phyloP scores from a whole-genome alignment of 2,329 filamentous ascomycete species.

The Fusarium nisikadoi region DNA sequence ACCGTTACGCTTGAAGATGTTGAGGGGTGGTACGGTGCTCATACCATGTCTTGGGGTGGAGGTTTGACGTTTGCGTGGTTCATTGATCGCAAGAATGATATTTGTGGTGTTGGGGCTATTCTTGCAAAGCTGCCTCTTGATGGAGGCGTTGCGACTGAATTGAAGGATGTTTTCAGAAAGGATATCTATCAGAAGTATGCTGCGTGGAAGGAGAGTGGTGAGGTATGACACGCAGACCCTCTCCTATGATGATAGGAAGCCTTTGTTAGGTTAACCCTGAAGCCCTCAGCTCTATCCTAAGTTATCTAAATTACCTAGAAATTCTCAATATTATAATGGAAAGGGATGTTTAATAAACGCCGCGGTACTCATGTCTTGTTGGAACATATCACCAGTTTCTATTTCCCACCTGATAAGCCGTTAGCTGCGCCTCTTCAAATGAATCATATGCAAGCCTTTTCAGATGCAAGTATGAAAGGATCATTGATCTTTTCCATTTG shows the following conservation, averaged over 20 bases:
- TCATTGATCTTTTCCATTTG: not conserved
- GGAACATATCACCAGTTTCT: not conserved
- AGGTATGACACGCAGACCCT: too few species aligned
- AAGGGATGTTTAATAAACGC: not conserved
- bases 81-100: slow-evolving; percentile 58
- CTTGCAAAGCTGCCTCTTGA: slow-evolving; percentile 52
- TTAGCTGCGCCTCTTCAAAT: not conserved
- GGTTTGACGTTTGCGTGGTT: slow-evolving; percentile 60
- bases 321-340: too few species aligned
- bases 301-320: too few species aligned
- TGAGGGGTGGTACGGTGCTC: slow-evolving; percentile 56
- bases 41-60: slow-evolving; percentile 59
- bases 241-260: too few species aligned
- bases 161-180: slow-evolving; percentile 56
- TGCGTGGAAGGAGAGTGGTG: slow-evolving; percentile 9
- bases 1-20: slow-evolving; percentile 53
- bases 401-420: fast-evolving
- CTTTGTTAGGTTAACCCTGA: too few species aligned
- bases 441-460: not conserved
- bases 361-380: not conserved
- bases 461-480: not conserved
- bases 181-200: slow-evolving; percentile 54
- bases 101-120: slow-evolving; percentile 56
- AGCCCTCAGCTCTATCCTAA: too few species aligned
- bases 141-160: slow-evolving; percentile 22